Evolutionary conservation across 179 eudicot species (phyloP).

Genomic region (Beta corolliflora): DNA sequence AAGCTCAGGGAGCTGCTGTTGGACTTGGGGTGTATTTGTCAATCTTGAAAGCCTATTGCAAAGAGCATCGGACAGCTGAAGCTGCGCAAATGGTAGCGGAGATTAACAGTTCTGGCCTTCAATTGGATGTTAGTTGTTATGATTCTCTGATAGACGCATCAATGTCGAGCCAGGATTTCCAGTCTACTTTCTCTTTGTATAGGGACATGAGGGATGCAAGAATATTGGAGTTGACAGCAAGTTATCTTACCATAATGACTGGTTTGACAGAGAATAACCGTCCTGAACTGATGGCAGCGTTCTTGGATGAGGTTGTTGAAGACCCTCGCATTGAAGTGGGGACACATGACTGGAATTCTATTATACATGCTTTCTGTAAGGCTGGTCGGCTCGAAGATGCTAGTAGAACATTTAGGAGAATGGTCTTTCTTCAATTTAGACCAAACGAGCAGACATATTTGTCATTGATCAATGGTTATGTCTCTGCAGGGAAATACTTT

Average conservation of each 20-base stretch:
- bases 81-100: conserved; percentile 82
- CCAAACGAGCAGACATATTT: conserved; percentile 87
- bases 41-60: conserved; percentile 73
- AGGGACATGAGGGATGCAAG: conserved; percentile 91
- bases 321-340: conserved; percentile 86
- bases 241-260: conserved; percentile 94
- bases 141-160: conserved; percentile 81
- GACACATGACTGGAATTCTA: conserved; percentile 97
- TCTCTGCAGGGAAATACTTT: conserved; percentile 62
- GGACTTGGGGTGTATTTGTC: conserved; percentile 88
- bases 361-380: conserved; percentile 88
- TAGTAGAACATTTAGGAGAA: conserved; percentile 82
- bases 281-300: conserved; percentile 96
- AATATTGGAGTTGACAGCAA: conserved; percentile 59
- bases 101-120: conserved; percentile 59
- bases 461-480: conserved; percentile 78
- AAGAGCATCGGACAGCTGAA: conserved; percentile 84
- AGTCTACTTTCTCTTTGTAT: conserved; percentile 81
- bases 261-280: conserved; percentile 88
- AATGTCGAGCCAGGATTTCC: conserved; percentile 94
- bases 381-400: conserved; percentile 92
- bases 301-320: conserved; percentile 87
- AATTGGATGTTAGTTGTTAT: conserved; percentile 58
- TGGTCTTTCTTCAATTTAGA: conserved; percentile 75
- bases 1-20: conserved; percentile 54